Evolutionary conservation across 179 eudicot species (phyloP), one percentile per base, ranked within the genome.

Genomic region (Spergularia azorica): DNA sequence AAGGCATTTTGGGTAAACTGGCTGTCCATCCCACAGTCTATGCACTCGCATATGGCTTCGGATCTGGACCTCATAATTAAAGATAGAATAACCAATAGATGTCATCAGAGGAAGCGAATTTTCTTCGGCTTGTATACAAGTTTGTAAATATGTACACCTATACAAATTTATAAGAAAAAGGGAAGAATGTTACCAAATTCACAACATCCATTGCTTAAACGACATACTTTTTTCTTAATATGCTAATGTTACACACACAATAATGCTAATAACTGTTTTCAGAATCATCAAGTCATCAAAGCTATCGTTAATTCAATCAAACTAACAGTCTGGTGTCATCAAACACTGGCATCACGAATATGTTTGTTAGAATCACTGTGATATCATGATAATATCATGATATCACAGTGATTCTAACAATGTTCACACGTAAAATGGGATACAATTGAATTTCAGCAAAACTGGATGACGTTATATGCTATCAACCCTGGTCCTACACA

Each of bases 1-100:
- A 88, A 65, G 95, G 97, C 63, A 86, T 92, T 66, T 61, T 89
- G 60, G 97, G 97, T 58, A 50, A 89, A 15, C 74, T 90, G 36
- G 87, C 93, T 0, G 77, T 91, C 41, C 88, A 88, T 76, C 93
- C 91, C 0, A 58, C 84, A 2, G 77, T 73, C 26, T 80, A 81
- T 68, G 75, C 84, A 13, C 70, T 82, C 14, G 84, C 79, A 4
- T 77, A 82, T 82, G 84, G 84, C 6, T 82, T 67, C 59, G 84
- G 81, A 51, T 73, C 84, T 54, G 54, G 52, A 32, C 70, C 70
- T 18, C 71, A 65, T 52, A 57, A 6, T 77, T 56, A 63, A 20
- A 26, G 21, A 46, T 50, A 32, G 16, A 63, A 73, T 73, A n/a
- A 26, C 55, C 69, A 62, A 15, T 48, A 9, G 13, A 17, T 62